Base-by-base conservation (phyloP, 2,329 filamentous ascomycete species). In the Aquanectria penicillioides region DNA sequence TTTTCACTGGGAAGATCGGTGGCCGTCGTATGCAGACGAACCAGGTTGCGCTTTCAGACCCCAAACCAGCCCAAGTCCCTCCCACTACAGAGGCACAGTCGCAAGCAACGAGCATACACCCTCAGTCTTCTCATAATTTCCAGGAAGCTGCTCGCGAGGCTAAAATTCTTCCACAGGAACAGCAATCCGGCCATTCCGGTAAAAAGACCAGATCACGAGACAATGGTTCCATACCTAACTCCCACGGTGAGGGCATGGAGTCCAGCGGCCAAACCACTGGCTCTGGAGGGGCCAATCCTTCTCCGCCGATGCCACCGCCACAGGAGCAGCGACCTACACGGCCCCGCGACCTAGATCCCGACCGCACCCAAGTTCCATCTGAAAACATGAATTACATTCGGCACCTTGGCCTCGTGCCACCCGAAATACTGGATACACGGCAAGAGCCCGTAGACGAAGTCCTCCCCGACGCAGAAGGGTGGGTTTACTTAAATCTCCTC, bases 361-460 rank as follows among this genome's bases (percentile, higher is more conserved):
- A 92, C 70, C 87, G 92, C n/a, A 81, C 85, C 4, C 92, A 94
- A 70, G 79, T 90, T 6, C 90, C 92, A 0, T 80, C 83, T 0
- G 91, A 95, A 2, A 96, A 95, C 61, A 87, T 95, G 74, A 83
- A 91, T 7, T 94, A 93, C 69, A 91, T 93, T 64, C 86, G 88
- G 6, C 91, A 93, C 73, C 78, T 94, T 11, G 90, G 90, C 10
- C 81, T 92, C 9, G 77, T 85, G 0, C 86, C 87, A 0, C 86
- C 87, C 0, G 81, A 89, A 43, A 72, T 85, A 2, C 65, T 80
- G 9, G 77, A 77, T 9, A 76, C 78, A 2, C 77, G 79, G 13
- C 78, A 76, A 15, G 53, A 36, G 2, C 22, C 61, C 7, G 68
- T 78, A 2, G 47, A 75, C 3, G 81, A 87, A 48, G 84, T 87